A percentile compares a stretch with the other conserved stretches of the same genome.
Evolutionary conservation across 78 protist species (phyloP).

Genomic region (Dictyostelium discoideum): dicty_2.7 NC_007091.3:974001-974500

Average conservation of each 20-base stretch:
- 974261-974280: conserved; percentile 46
- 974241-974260: background rate
- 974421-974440: no score
- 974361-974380: no score
- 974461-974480: no score
- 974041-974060: no score
- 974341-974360: no score
- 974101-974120: background rate
- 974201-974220: conserved; percentile 13
- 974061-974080: no score
- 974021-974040: no score
- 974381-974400: no score
- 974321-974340: background rate
- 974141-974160: background rate
- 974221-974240: background rate
- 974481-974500: conserved; percentile 34
- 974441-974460: no score
- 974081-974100: no score
- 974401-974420: no score
- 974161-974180: background rate
- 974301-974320: conserved; percentile 12
- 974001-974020: no score
- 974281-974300: conserved; percentile 6
- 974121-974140: background rate
- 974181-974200: conserved; percentile 23